Evolutionary conservation across 1,284 basidiomycete species (phyloP).

Genomic region (Malassezia yamatoensis): DNA sequence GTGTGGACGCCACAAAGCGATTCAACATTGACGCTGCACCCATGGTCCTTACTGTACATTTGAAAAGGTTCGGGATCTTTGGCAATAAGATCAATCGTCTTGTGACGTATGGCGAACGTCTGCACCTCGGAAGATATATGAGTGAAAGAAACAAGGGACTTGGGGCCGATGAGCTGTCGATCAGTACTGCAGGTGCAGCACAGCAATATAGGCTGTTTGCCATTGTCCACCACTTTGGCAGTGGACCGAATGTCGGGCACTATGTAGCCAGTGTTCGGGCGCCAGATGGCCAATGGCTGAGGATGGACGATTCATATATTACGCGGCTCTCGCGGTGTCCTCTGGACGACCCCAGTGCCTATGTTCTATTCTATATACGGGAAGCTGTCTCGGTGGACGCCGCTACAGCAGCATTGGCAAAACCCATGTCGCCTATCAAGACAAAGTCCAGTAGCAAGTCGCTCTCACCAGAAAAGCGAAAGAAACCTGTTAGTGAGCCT

Average conservation of each 20-base stretch:
- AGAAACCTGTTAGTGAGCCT: neutral
- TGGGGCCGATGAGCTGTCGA: neutral
- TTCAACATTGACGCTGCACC: conserved; percentile 83
- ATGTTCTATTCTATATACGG: conserved; percentile 82
- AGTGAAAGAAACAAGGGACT: conserved; percentile 53
- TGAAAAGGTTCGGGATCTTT: conserved; percentile 85
- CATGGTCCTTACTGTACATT: conserved; percentile 80
- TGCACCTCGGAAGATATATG: conserved; percentile 74
- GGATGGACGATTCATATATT: conserved; percentile 86
- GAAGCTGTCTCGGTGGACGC: conserved; percentile 45
- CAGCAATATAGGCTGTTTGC: conserved; percentile 79
- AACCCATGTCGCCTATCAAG: conserved; percentile 5
- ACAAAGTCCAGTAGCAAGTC: neutral
- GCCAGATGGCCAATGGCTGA: conserved; percentile 65
- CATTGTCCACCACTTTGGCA: conserved; percentile 83
- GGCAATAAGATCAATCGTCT: conserved; percentile 60
- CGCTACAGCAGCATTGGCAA: neutral
- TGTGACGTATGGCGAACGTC: conserved; percentile 66
- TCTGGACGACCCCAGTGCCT: conserved; percentile 66
- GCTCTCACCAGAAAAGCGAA: conserved; percentile 10
- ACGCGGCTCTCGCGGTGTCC: conserved; percentile 40
- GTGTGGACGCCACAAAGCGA: conserved; percentile 73
- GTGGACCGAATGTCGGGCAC: conserved; percentile 87
- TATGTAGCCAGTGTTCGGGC: conserved; percentile 80
- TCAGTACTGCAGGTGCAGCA: conserved; percentile 44